phyloP scores from a whole-genome alignment of 2,329 filamentous ascomycete genomes.

The Colletotrichum lupini region DNA sequence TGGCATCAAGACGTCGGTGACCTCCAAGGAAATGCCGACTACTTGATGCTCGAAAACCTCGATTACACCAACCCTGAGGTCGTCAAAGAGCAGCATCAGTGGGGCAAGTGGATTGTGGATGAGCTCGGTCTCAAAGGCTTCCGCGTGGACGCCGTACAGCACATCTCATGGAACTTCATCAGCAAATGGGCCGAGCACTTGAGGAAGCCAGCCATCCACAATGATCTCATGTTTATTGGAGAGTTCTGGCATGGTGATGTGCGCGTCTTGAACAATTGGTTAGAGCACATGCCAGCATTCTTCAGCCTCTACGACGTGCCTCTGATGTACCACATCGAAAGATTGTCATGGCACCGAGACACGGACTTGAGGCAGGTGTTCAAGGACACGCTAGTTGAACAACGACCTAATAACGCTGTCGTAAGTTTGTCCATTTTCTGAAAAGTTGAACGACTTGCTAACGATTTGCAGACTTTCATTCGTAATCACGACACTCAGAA shows the following conservation, averaged over 20 bases:
- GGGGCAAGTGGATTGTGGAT: slow-evolving; percentile 30
- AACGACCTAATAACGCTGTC: slow-evolving; percentile 26
- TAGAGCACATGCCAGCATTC: slow-evolving; percentile 29
- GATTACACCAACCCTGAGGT: slow-evolving; percentile 33
- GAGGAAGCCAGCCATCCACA: neutral
- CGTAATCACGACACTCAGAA: slow-evolving; percentile 32
- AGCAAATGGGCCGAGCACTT: slow-evolving; percentile 26
- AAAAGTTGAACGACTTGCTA: neutral
- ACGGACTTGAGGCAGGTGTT: slow-evolving; percentile 24
- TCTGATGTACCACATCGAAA: slow-evolving; percentile 28
- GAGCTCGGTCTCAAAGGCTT: slow-evolving; percentile 26
- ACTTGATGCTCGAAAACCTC: slow-evolving; percentile 33
- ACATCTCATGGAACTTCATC: slow-evolving; percentile 34
- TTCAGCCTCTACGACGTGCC: slow-evolving; percentile 33
- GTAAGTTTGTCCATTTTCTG: neutral
- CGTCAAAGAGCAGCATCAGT: slow-evolving; percentile 24
- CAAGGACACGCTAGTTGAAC: slow-evolving; percentile 23
- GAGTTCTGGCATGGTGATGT: slow-evolving; percentile 34
- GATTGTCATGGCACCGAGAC: slow-evolving; percentile 27
- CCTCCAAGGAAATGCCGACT: slow-evolving; percentile 30
- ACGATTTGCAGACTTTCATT: slow-evolving; percentile 18
- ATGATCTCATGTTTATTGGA: slow-evolving; percentile 30
- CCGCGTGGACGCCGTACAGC: slow-evolving; percentile 31
- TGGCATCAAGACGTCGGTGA: slow-evolving; percentile 33
- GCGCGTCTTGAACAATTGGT: slow-evolving; percentile 23